phyloP scores from a whole-genome alignment of 768 basidiomycete genomes.

The Gelatoporia subvermispora region DNA sequence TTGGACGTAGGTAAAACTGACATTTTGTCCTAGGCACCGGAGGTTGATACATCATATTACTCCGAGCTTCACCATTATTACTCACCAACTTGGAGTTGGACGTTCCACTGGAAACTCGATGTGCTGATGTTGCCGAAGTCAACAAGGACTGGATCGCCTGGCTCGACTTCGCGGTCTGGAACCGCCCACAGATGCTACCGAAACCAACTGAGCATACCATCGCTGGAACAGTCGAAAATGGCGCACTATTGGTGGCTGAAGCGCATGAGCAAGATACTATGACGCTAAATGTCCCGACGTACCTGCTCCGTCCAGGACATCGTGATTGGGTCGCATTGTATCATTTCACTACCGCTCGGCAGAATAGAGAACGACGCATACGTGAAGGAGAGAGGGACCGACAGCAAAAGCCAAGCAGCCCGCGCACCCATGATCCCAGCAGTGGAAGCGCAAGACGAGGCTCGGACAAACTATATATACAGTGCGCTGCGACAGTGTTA shows the following conservation, averaged over 20 bases:
- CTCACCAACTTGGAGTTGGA: background rate
- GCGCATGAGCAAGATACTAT: background rate
- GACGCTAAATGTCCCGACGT: background rate
- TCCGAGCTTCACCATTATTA: too few species aligned
- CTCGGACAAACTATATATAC: too few species aligned
- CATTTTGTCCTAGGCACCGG: background rate
- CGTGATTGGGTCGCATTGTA: background rate
- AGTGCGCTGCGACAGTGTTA: too few species aligned
- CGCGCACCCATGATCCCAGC: too few species aligned
- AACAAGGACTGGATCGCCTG: background rate
- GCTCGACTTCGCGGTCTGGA: background rate
- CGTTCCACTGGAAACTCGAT: background rate
- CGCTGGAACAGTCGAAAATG: too few species aligned
- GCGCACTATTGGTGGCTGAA: too few species aligned
- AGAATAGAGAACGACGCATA: too few species aligned
- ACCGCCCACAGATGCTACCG: background rate
- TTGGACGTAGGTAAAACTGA: background rate
- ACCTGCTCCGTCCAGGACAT: background rate
- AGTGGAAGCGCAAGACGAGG: too few species aligned
- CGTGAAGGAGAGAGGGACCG: too few species aligned
- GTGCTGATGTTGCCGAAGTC: background rate
- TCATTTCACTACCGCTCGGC: too few species aligned
- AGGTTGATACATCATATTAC: too few species aligned
- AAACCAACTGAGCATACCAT: background rate
- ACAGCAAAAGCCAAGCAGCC: too few species aligned